Conservation (phyloP, 768 basidiomycete genomes). For the Trametes elegans region DNA sequence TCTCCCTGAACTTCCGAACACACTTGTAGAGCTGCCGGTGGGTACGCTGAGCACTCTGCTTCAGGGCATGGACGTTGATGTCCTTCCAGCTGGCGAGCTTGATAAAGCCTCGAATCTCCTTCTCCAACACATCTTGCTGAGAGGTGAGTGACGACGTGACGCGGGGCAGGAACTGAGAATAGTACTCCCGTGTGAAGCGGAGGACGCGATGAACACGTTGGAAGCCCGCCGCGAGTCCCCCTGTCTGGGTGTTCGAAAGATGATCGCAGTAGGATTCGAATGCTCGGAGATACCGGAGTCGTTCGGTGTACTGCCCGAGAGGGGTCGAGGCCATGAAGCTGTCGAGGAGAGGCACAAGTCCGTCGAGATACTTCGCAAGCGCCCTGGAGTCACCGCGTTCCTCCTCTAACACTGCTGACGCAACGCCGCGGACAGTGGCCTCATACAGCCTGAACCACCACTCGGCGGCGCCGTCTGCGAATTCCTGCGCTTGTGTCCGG, state of each 20-base stretch:
- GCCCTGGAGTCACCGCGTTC: conserved; percentile 27
- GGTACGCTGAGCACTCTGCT: conserved; percentile 85
- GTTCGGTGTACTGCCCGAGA: conserved; percentile 77
- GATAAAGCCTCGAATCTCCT: conserved; percentile 80
- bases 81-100: conserved; percentile 99
- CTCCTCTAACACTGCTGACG: conserved; percentile 45
- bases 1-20: conserved; percentile 88
- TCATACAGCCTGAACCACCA: conserved; percentile 97
- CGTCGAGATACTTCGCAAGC: conserved; percentile 53
- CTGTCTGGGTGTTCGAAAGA: conserved; percentile 38
- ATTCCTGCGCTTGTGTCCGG: conserved; percentile 58
- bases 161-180: conserved; percentile 52
- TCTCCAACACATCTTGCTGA: conserved; percentile 66
- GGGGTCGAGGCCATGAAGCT: conserved; percentile 73
- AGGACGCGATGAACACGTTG: conserved; percentile 56
- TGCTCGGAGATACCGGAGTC: conserved; percentile 65
- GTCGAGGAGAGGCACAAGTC: conserved; percentile 75
- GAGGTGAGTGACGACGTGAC: conserved; percentile 48
- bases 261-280: conserved; percentile 55
- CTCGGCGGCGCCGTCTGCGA: conserved; percentile 47
- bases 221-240: not conserved
- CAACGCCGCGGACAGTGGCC: conserved; percentile 60
- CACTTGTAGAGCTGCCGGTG: conserved; percentile 90
- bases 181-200: conserved; percentile 58
- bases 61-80: conserved; percentile 89